Evolutionary conservation across 441 rosid genomes (phyloP), one percentile per base, ranked within the genome.

Genomic region (Viola pubescens): DNA sequence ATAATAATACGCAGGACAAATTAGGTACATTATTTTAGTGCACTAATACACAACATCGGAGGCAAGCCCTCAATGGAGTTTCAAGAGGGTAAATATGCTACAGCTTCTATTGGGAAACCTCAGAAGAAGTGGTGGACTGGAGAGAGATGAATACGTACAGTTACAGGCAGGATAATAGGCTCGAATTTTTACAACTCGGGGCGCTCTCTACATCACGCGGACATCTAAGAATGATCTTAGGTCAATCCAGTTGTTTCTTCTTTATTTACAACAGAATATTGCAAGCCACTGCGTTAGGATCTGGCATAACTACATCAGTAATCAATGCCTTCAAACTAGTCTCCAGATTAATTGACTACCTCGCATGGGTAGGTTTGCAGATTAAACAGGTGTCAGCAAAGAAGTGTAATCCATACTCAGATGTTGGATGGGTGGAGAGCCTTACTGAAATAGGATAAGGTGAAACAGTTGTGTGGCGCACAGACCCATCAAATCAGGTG

Each of bases 401-500:
- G n/a, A 60, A 16, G 48, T 34, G 39, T 37, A 19, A 37, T 61
- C 10, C 46, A 5, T 52, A 38, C 60, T 60, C 49, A 46, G n/a
- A 9, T 12, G 10, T 46, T 37, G 40, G n/a, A 26, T 1, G 13
- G 52, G 40, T 26, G 43, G 49, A 13, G 47, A 26, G 55, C 55
- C 34, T 1, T 26, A 26, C 34, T 26, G 34, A 26, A 16, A 16
- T 16, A 16, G 19, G 19, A 16, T 16, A 16, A 16, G 10, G 11
- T 16, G 43, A 9, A 48, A 26, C 39, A 37, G 26, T 14, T 52
- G 52, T 58, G 52, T 52, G 16, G 49, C 51, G 40, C 10, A 52
- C 16, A 46, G 59, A 58, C 58, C 53, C 62, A 50, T 58, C 5
- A 34, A 57, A 54, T 65, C 48, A 38, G 61, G 66, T 12, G 57